Base-by-base conservation (phyloP, 306 rosid genomes). In the Leucaena leucocephala region DNA sequence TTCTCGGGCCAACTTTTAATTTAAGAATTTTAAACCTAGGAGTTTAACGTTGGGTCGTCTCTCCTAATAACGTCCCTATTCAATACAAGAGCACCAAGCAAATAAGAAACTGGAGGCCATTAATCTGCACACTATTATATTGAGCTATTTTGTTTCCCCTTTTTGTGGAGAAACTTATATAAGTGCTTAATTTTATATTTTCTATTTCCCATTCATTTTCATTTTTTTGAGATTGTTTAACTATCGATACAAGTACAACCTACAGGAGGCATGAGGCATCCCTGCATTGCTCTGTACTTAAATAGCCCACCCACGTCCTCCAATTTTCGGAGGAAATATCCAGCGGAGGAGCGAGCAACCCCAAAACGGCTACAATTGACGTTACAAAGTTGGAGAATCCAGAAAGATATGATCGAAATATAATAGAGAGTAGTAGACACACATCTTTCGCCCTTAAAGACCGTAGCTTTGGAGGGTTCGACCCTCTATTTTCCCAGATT, bases 341-440 rank as follows among this genome's bases (percentile, higher is more conserved):
- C 61, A 68, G 79, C 59, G 84, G 77, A 33, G 64, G 84, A 86
- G 83, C 70, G 61, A 82, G 81, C 74, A 82, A 74, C 80, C 58
- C 84, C 84, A 86, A 82, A 90, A 88, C 91, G 92, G 95, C 92
- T 90, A 85, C 87, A 78, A 88, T 72, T 85, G 88, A 82, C 90
- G 91, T 84, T 84, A 78, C 81, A 48, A 78, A 76, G 35, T 65
- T 44, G 22, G 14, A 39, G 67, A 22, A 77, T 52, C 36, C 39
- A 35, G 59, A 35, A 3, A 14, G 8, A 49, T 10, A 58, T 12
- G 12, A 22, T 79, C 10, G 17, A 34, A 49, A 44, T 19, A 13
- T 33, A 10, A 81, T 13, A 64, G 44, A 27, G 71, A 45, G 46
- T 50, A 52, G 61, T 5, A 27, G 17, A 21, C 0, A 21, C 34